A percentile compares a stretch with the other conserved stretches of the same genome.
These are phyloP conservation scores for Ensete glaucum DNA, from an alignment of 176 grass and related monocot species.

Conservation along the genomic window DNA sequence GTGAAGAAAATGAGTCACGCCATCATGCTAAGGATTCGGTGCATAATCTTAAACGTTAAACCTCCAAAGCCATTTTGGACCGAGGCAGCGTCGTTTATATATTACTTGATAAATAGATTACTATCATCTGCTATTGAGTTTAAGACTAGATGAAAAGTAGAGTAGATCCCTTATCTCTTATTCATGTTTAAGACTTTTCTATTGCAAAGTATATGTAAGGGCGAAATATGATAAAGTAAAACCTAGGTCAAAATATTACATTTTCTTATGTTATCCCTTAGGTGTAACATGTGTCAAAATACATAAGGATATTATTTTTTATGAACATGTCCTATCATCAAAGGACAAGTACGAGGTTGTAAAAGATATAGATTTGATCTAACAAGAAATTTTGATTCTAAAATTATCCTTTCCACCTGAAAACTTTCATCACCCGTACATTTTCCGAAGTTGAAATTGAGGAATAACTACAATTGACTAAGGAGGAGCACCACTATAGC, in stretches of 20 bases:
- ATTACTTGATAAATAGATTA: background rate
- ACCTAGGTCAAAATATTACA: background rate
- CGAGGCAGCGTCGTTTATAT: background rate
- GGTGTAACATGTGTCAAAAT: background rate
- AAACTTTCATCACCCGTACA: no score
- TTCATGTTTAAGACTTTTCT: background rate
- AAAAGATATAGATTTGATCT: no score
- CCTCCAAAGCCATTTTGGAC: background rate
- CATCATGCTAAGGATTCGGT: no score
- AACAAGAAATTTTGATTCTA: no score
- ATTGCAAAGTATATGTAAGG: background rate
- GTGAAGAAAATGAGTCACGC: no score
- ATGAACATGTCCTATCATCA: background rate
- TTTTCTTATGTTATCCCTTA: background rate
- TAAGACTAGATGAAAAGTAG: background rate
- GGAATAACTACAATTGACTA: no score
- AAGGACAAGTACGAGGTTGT: background rate
- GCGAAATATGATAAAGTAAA: background rate
- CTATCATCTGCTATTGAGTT: background rate
- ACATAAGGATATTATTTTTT: background rate
- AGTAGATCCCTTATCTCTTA: background rate
- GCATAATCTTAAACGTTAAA: background rate
- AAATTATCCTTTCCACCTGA: no score
- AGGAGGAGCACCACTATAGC: background rate
- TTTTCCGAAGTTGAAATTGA: no score